Conservation (phyloP, 2,329 filamentous ascomycete species). For the Metarhizium brunneum region DNA sequence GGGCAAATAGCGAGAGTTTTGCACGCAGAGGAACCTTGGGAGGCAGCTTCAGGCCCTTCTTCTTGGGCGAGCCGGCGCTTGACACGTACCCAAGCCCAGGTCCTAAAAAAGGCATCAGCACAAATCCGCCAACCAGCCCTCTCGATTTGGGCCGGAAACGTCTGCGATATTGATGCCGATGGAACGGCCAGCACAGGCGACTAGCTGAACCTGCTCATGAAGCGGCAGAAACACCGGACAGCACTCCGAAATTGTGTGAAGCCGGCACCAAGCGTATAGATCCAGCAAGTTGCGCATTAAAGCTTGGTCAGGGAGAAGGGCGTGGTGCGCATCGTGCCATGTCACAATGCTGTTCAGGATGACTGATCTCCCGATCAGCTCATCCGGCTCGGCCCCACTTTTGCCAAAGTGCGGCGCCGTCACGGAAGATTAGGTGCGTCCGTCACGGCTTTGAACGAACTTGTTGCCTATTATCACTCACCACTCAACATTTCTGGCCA, state of each 20-base stretch:
- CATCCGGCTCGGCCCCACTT: not conserved
- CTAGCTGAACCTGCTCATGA: slow-evolving; percentile 44
- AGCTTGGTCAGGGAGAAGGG: too few species aligned
- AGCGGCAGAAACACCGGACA: slow-evolving; percentile 41
- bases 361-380: not conserved
- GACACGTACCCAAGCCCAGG: slow-evolving; percentile 40
- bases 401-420: not conserved
- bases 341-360: not conserved
- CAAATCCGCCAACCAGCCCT: slow-evolving; percentile 33
- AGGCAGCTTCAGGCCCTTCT: slow-evolving; percentile 21
- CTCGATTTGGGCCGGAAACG: slow-evolving; percentile 31
- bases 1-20: slow-evolving; percentile 25
- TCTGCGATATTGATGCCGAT: slow-evolving; percentile 40
- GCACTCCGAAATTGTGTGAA: slow-evolving; percentile 38
- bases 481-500: too few species aligned
- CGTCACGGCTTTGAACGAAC: too few species aligned
- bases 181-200: slow-evolving; percentile 40
- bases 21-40: slow-evolving; percentile 13
- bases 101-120: slow-evolving; percentile 43
- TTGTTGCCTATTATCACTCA: too few species aligned
- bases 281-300: too few species aligned
- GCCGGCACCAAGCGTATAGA: slow-evolving; percentile 38
- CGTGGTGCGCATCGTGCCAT: not conserved
- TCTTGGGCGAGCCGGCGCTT: slow-evolving; percentile 26
- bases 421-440: not conserved